Conservation (phyloP, 2,329 filamentous ascomycete genomes). For the Nemania sp. region DNA sequence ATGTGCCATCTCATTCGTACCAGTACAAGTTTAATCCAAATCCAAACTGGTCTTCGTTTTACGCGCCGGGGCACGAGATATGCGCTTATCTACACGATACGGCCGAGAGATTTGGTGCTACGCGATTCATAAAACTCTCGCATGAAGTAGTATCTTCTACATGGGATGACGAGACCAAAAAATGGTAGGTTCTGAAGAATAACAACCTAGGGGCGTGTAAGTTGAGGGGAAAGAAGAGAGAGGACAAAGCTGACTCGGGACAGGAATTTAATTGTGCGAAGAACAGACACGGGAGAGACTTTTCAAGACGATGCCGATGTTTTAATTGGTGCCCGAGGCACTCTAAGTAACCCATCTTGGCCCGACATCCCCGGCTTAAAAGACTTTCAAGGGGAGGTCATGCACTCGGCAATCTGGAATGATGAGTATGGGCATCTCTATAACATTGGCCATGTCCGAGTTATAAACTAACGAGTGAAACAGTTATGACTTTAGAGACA, state of each 20-base stretch:
- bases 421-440: constrained; percentile 47
- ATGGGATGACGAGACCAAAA: constrained; percentile 56
- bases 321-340: constrained; percentile 57
- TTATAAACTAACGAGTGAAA: constrained; percentile 1
- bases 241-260: constrained; percentile 15
- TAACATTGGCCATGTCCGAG: neutral
- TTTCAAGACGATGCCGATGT: constrained; percentile 57
- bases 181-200: constrained; percentile 50
- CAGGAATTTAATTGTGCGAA: constrained; percentile 53
- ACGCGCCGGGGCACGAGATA: constrained; percentile 62
- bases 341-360: constrained; percentile 59
- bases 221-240: too few relatives aligned
- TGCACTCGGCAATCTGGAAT: constrained; percentile 62
- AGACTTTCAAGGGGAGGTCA: constrained; percentile 56
- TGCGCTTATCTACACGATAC: constrained; percentile 61
- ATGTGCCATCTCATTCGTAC: constrained; percentile 63
- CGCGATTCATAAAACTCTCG: constrained; percentile 59
- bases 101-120: constrained; percentile 60
- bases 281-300: constrained; percentile 52
- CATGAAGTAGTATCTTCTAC: constrained; percentile 57
- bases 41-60: constrained; percentile 65
- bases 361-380: constrained; percentile 58
- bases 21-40: constrained; percentile 68
- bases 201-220: neutral
- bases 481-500: constrained; percentile 61